These are phyloP conservation scores for Friedmanniomyces simplex DNA, from an alignment of 495 filamentous ascomycete genomes.

Conservation along the genomic window DNA sequence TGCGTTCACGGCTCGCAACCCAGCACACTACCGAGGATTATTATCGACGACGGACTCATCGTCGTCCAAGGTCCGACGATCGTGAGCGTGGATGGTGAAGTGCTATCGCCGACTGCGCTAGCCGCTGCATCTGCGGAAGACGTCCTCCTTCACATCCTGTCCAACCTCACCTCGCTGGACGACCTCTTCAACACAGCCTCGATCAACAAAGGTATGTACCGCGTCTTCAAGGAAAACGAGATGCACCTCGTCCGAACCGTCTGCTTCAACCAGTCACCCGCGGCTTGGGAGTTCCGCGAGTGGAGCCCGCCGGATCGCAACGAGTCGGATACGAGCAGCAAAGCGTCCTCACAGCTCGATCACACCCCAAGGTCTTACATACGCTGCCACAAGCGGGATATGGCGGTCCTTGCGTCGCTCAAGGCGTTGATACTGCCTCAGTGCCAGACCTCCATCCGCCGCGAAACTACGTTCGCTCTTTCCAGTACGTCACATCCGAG, in stretches of 20 bases:
- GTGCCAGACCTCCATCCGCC: conserved; percentile 48
- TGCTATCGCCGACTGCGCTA: not conserved
- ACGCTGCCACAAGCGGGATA: conserved; percentile 45
- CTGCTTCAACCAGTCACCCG: conserved; percentile 47
- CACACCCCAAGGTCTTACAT: conserved; percentile 50
- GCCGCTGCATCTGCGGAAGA: conserved; percentile 35
- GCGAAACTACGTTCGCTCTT: conserved; percentile 47
- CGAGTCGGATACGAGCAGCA: conserved; percentile 39
- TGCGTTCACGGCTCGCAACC: not conserved
- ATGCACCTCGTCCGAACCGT: conserved; percentile 45
- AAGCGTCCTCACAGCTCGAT: conserved; percentile 41
- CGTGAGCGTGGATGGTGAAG: not conserved
- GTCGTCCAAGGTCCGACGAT: conserved; percentile 8
- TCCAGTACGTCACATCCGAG: conserved; percentile 40
- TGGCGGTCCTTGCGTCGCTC: conserved; percentile 48
- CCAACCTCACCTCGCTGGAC: conserved; percentile 40
- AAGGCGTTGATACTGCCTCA: conserved; percentile 51
- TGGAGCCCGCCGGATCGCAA: conserved; percentile 45
- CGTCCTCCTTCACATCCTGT: conserved; percentile 43
- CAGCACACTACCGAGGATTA: not conserved
- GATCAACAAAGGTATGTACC: conserved; percentile 49
- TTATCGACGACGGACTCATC: conserved; percentile 15
- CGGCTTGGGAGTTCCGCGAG: conserved; percentile 57
- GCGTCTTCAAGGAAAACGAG: conserved; percentile 51
- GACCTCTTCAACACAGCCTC: conserved; percentile 49